Evolutionary conservation across 495 filamentous ascomycete species (phyloP).

Genomic region (Talaromyces nanjingensis): DNA sequence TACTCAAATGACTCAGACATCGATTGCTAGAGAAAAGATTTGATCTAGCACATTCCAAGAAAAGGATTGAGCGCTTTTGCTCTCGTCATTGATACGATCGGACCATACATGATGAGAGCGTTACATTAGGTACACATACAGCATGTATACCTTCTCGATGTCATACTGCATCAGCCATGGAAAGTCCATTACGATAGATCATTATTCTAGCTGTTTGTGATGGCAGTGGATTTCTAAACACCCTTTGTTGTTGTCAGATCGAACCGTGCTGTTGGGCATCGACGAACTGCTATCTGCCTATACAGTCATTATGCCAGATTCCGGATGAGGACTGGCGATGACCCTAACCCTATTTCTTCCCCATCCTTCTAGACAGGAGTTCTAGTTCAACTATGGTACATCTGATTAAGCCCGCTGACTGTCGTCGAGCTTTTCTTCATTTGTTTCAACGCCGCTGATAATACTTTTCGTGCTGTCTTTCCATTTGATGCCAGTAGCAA

Average conservation of each 20-base stretch:
- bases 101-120: not conserved
- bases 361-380: not conserved
- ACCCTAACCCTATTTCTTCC: not conserved
- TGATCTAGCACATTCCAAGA: too few relatives aligned
- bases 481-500: too few relatives aligned
- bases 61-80: too few relatives aligned
- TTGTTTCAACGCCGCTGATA: too few relatives aligned
- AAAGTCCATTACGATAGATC: not conserved
- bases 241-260: not conserved
- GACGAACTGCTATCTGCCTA: not conserved
- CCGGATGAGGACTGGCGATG: not conserved
- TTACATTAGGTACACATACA: slow-evolving; percentile 7
- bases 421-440: too few relatives aligned
- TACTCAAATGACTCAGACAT: too few relatives aligned
- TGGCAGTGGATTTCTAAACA: not conserved
- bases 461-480: too few relatives aligned
- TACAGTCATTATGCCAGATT: not conserved
- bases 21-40: too few relatives aligned
- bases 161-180: slow-evolving; percentile 10
- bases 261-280: not conserved
- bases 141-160: not conserved
- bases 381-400: not conserved
- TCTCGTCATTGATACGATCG: too few relatives aligned
- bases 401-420: too few relatives aligned
- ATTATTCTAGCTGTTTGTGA: not conserved